A percentile compares a stretch with the other conserved stretches of the same genome.
phyloP scores from a whole-genome alignment of 1,284 basidiomycete genomes.

The Dichomitus squalens region DNA sequence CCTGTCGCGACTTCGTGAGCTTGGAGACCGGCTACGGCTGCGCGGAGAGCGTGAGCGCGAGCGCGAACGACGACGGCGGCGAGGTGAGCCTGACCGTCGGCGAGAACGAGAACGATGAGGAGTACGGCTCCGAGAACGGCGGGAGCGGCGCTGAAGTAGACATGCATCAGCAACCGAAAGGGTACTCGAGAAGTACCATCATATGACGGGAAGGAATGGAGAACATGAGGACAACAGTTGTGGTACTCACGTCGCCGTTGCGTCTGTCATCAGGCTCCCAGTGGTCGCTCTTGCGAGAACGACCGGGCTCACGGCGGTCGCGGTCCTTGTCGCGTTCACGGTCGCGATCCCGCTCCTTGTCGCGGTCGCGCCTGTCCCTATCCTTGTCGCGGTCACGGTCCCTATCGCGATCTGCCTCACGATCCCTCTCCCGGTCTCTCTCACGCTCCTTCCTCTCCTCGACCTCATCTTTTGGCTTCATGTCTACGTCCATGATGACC shows the following conservation, averaged over 20 bases:
- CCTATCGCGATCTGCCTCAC: conserved; percentile 48
- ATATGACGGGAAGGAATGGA: background rate
- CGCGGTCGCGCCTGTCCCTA: conserved; percentile 29
- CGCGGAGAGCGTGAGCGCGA: conserved; percentile 55
- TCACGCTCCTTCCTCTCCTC: conserved; percentile 53
- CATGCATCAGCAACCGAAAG: conserved; percentile 12
- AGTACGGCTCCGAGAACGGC: conserved; percentile 52
- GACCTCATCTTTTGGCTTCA: conserved; percentile 72
- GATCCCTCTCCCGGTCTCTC: conserved; percentile 42
- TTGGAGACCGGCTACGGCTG: conserved; percentile 50
- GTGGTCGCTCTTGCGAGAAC: conserved; percentile 58
- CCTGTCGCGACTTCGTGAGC: conserved; percentile 65
- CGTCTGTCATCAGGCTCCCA: conserved; percentile 79
- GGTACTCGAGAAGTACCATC: conserved; percentile 11
- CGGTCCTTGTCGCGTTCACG: conserved; percentile 41
- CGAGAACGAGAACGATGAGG: conserved; percentile 44
- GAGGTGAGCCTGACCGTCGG: conserved; percentile 3
- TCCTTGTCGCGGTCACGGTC: conserved; percentile 35
- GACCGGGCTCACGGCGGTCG: conserved; percentile 55
- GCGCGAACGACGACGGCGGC: conserved; percentile 67
- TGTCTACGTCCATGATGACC: conserved; percentile 78
- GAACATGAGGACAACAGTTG: conserved; percentile 6
- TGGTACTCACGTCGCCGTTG: conserved; percentile 56
- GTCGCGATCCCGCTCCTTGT: conserved; percentile 19
- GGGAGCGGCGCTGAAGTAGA: conserved; percentile 43